Evolutionary conservation across 805 yeast genomes (phyloP).

Genomic region (Isabelozyma heimii): DNA sequence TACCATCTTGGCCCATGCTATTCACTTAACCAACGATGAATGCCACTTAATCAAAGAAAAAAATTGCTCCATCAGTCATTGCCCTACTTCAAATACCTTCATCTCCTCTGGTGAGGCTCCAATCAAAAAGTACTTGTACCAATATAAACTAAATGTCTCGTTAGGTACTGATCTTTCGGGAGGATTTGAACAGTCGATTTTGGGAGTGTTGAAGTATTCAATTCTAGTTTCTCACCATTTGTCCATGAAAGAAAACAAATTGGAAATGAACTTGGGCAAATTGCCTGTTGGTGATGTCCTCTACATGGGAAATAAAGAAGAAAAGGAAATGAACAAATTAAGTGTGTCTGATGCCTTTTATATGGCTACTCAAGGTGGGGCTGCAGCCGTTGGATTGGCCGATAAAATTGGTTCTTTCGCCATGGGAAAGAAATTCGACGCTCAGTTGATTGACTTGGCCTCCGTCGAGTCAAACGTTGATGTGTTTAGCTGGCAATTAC

Average conservation of each 20-base stretch:
- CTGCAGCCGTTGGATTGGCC: conserved; percentile 62
- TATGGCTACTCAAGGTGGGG: conserved; percentile 90
- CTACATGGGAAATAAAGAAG: conserved; percentile 47
- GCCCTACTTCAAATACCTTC: conserved; percentile 89
- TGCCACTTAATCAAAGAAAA: conserved; percentile 50
- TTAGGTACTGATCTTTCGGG: conserved; percentile 50
- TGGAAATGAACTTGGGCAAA: conserved; percentile 24
- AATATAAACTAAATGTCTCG: conserved; percentile 69
- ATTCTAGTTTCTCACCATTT: conserved; percentile 41
- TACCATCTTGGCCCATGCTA: conserved; percentile 87
- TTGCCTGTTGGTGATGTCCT: conserved; percentile 53
- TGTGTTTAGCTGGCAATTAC: conserved; percentile 71
- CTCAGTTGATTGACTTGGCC: conserved; percentile 68
- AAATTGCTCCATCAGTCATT: conserved; percentile 78
- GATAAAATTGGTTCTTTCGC: conserved; percentile 65
- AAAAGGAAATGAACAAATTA: conserved; percentile 45
- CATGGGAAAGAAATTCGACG: conserved; percentile 80
- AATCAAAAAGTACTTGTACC: conserved; percentile 59
- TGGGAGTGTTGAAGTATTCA: conserved; percentile 30
- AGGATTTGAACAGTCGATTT: conserved; percentile 39
- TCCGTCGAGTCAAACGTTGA: conserved; percentile 62
- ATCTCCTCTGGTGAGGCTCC: conserved; percentile 90
- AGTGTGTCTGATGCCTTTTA: conserved; percentile 69
- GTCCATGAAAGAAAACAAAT: conserved; percentile 29
- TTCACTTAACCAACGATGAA: conserved; percentile 71